These are phyloP conservation scores for Melanomma pulvis-pyrius DNA, from an alignment of 495 filamentous ascomycete genomes.

Conservation along the genomic window DNA sequence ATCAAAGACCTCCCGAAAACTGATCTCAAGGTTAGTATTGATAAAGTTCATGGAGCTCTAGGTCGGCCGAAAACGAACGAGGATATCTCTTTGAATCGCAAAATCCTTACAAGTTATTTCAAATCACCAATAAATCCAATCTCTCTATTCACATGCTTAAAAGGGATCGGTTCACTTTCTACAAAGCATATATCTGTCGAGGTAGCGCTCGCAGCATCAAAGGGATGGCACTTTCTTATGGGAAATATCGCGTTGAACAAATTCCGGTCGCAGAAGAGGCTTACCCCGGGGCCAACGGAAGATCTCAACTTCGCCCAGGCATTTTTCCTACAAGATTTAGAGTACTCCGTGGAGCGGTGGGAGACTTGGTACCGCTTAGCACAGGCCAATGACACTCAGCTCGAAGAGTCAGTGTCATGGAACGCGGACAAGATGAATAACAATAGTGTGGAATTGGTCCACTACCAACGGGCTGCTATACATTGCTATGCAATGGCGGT, in stretches of 20 bases:
- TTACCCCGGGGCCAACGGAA: conserved; percentile 74
- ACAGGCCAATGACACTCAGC: conserved; percentile 85
- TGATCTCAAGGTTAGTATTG: conserved; percentile 82
- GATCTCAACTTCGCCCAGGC: conserved; percentile 82
- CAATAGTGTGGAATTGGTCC: conserved; percentile 70
- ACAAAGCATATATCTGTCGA: conserved; percentile 55
- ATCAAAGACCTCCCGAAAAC: conserved; percentile 91
- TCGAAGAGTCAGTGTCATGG: conserved; percentile 93
- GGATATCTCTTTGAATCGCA: conserved; percentile 72
- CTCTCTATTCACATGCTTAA: conserved; percentile 74
- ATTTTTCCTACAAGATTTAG: conserved; percentile 82
- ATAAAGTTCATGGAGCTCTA: conserved; percentile 80
- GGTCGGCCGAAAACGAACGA: conserved; percentile 66
- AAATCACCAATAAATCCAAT: conserved; percentile 80
- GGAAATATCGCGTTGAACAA: conserved; percentile 86
- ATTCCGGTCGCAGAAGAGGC: conserved; percentile 82
- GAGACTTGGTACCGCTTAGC: conserved; percentile 95
- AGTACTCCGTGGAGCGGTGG: conserved; percentile 84
- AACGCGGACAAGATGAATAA: conserved; percentile 95
- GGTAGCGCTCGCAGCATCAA: conserved; percentile 66
- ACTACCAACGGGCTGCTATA: conserved; percentile 78
- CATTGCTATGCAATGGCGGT: conserved; percentile 92
- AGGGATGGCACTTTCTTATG: conserved; percentile 90
- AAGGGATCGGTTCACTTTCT: conserved; percentile 69
- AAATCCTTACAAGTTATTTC: conserved; percentile 73